These are phyloP conservation scores for Exophiala mesophila DNA, from an alignment of 2,329 filamentous ascomycete genomes.

Conservation along the genomic window DNA sequence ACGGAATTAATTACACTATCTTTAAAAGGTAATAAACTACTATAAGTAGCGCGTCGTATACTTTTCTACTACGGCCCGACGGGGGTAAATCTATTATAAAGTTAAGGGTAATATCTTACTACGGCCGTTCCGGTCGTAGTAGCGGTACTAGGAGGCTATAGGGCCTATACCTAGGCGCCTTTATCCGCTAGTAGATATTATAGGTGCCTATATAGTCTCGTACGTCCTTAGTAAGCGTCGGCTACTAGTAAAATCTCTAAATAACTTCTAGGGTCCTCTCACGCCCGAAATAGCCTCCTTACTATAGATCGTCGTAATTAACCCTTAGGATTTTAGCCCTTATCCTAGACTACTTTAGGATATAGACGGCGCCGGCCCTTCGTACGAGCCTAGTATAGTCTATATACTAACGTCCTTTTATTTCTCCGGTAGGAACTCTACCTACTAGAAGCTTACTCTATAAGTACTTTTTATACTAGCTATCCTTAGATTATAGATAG, in stretches of 20 bases:
- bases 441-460: not conserved
- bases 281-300: slow-evolving; percentile 6
- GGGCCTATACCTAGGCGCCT: slow-evolving; percentile 3
- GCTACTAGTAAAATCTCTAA: slow-evolving; percentile 6
- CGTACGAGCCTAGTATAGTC: slow-evolving; percentile 5
- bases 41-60: slow-evolving; percentile 6
- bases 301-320: slow-evolving; percentile 10
- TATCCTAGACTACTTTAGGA: slow-evolving; percentile 1
- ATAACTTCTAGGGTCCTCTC: slow-evolving; percentile 3
- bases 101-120: slow-evolving; percentile 8
- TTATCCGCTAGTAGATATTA: slow-evolving; percentile 8
- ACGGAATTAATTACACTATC: not conserved
- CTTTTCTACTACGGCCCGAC: slow-evolving; percentile 2
- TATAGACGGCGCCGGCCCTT: slow-evolving; percentile 3
- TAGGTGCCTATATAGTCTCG: slow-evolving; percentile 6
- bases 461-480: not conserved
- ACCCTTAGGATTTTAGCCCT: slow-evolving; percentile 4
- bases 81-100: slow-evolving; percentile 11
- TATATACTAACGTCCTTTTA: slow-evolving; percentile 3
- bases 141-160: slow-evolving; percentile 4
- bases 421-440: not conserved
- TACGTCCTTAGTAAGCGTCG: slow-evolving; percentile 6
- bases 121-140: not conserved
- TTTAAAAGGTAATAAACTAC: not conserved
- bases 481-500: slow-evolving; percentile 2